Conservation (phyloP, 805 yeast species). For the Schwanniomyces pseudopolymorphus region DNA sequence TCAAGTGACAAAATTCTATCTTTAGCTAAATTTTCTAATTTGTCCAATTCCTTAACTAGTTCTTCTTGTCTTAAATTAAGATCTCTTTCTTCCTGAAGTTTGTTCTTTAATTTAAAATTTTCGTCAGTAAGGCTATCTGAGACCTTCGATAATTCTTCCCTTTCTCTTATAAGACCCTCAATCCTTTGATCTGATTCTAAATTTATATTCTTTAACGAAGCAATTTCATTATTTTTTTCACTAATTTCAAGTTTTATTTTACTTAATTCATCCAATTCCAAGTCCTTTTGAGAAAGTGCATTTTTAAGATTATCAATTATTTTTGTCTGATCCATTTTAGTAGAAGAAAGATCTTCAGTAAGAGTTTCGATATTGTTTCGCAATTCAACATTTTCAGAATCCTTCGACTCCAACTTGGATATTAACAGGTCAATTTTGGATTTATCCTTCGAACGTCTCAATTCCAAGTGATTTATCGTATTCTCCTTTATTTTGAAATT, state of each 20-base stretch:
- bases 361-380: constrained; percentile 4
- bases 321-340: not conserved
- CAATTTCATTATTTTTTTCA: constrained; percentile 7
- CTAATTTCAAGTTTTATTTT: constrained; percentile 7
- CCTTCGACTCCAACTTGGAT: constrained; percentile 3
- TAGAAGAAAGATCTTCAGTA: not conserved
- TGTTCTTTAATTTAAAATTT: constrained; percentile 10
- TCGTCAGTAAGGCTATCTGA: constrained; percentile 3
- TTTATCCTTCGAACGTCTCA: constrained; percentile 5
- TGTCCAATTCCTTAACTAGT: constrained; percentile 22
- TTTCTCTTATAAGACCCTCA: constrained; percentile 16
- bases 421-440: constrained; percentile 5
- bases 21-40: constrained; percentile 20
- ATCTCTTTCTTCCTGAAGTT: constrained; percentile 9
- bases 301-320: not conserved
- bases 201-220: constrained; percentile 9
- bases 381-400: constrained; percentile 3
- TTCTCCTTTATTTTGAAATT: constrained; percentile 16
- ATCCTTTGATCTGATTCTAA: constrained; percentile 11
- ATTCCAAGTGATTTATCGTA: constrained; percentile 6
- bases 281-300: not conserved
- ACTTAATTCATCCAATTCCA: constrained; percentile 2
- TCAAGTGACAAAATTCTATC: constrained; percentile 19
- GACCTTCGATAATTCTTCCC: constrained; percentile 12
- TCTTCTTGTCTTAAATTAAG: constrained; percentile 19